phyloP scores from a whole-genome alignment of 805 yeast species.

The Ogataea dorogensis region DNA sequence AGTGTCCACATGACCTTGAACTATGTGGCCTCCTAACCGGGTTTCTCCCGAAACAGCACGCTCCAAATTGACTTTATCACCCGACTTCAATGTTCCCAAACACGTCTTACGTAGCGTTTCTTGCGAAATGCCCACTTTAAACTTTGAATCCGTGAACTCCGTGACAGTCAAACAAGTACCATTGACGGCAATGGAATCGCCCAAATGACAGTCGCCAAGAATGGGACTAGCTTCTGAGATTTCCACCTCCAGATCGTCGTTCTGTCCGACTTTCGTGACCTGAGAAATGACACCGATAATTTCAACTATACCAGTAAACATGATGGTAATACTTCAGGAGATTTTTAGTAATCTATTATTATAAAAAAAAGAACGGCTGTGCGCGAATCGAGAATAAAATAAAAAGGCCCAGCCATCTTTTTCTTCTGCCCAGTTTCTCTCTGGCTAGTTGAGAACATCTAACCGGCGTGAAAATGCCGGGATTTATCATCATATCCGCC shows the following conservation, averaged over 20 bases:
- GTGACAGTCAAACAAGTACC: conserved; percentile 94
- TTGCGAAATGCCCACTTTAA: conserved; percentile 90
- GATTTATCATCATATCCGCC: conserved; percentile 18
- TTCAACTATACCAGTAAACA: conserved; percentile 97
- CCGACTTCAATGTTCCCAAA: conserved; percentile 57
- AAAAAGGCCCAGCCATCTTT: not conserved
- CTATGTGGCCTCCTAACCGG: conserved; percentile 95
- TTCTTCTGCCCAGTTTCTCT: conserved; percentile 1
- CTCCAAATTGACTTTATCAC: conserved; percentile 78
- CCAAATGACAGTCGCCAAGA: conserved; percentile 79
- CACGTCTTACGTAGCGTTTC: conserved; percentile 86
- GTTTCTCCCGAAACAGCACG: conserved; percentile 81
- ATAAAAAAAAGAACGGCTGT: conserved; percentile 1
- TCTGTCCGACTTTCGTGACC: conserved; percentile 43
- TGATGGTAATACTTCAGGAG: too few species aligned
- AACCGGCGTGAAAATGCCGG: conserved; percentile 5
- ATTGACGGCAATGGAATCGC: conserved; percentile 89
- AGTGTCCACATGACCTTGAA: conserved; percentile 97
- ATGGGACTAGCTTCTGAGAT: conserved; percentile 61
- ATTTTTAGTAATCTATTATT: too few species aligned
- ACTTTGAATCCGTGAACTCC: conserved; percentile 56
- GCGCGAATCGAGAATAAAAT: not conserved
- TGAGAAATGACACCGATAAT: conserved; percentile 63
- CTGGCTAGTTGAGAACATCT: conserved; percentile 2
- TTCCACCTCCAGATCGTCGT: conserved; percentile 66